These are phyloP conservation scores for Dioszegia crocea DNA, from an alignment of 768 basidiomycete genomes.

Conservation along the genomic window DNA sequence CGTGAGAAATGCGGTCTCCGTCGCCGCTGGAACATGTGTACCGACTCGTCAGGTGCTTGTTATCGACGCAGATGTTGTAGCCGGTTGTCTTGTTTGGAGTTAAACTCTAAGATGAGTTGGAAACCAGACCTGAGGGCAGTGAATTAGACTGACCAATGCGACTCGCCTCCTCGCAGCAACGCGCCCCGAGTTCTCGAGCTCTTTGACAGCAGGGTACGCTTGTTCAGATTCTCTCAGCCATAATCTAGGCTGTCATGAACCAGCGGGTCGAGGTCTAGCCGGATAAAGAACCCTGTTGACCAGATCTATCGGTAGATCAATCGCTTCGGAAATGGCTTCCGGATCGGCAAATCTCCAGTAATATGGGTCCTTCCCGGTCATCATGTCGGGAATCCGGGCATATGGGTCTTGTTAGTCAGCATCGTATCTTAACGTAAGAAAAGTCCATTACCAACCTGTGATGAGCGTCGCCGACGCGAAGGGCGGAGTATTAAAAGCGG, in stretches of 20 bases:
- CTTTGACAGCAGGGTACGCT: too few relatives aligned
- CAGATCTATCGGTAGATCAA: conserved; percentile 35
- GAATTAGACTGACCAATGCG: too few relatives aligned
- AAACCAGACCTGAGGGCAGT: too few relatives aligned
- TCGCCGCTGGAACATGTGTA: too few relatives aligned
- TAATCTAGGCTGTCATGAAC: neutral
- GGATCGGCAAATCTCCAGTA: conserved; percentile 22
- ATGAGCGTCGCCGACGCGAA: conserved; percentile 33
- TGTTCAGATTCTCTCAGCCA: too few relatives aligned
- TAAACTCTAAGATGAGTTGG: too few relatives aligned
- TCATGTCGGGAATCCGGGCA: conserved; percentile 12
- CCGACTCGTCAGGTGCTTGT: too few relatives aligned
- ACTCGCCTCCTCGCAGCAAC: too few relatives aligned
- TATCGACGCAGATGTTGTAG: too few relatives aligned
- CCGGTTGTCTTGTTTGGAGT: too few relatives aligned
- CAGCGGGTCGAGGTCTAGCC: conserved; percentile 2
- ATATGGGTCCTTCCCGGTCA: conserved; percentile 5
- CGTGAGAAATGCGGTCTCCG: too few relatives aligned
- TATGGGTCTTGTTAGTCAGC: conserved; percentile 14
- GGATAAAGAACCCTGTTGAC: conserved; percentile 35
- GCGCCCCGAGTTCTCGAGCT: too few relatives aligned
- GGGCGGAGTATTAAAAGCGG: conserved; percentile 35
- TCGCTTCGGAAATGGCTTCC: conserved; percentile 17
- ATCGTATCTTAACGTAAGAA: neutral
- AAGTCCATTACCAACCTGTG: conserved; percentile 29